Conservation (phyloP, 495 filamentous ascomycete genomes). For the Penicillium simplicissimum region DNA sequence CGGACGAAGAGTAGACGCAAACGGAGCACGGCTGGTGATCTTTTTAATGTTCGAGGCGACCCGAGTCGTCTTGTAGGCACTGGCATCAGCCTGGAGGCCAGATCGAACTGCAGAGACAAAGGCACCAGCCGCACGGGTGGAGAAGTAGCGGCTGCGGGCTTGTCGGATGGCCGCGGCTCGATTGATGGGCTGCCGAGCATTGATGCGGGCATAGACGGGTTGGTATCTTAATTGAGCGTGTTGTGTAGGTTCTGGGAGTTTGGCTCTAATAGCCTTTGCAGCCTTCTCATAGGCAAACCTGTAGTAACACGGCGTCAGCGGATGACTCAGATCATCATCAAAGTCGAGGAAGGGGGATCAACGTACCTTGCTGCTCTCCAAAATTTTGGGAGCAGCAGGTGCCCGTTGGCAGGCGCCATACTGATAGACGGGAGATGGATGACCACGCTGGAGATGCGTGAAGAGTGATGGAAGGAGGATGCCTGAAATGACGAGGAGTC, state of each 20-base stretch:
- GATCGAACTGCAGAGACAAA: slow-evolving; percentile 59
- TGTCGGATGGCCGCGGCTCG: slow-evolving; percentile 71
- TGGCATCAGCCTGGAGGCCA: slow-evolving; percentile 58
- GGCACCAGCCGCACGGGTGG: slow-evolving; percentile 62
- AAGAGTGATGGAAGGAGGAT: slow-evolving; percentile 24
- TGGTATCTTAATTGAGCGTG: slow-evolving; percentile 45
- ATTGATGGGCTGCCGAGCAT: slow-evolving; percentile 69
- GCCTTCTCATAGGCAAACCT: slow-evolving; percentile 68
- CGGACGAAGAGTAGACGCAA: slow-evolving; percentile 86
- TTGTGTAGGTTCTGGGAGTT: slow-evolving; percentile 56
- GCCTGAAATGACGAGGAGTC: slow-evolving; percentile 36
- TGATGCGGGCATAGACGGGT: slow-evolving; percentile 53
- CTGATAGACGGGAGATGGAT: slow-evolving; percentile 30
- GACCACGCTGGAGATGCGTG: slow-evolving; percentile 3
- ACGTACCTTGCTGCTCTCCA: slow-evolving; percentile 65
- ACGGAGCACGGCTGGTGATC: slow-evolving; percentile 74
- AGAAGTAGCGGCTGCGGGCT: slow-evolving; percentile 71
- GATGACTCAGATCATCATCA: slow-evolving; percentile 18
- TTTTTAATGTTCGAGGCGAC: slow-evolving; percentile 66
- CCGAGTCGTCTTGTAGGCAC: slow-evolving; percentile 64
- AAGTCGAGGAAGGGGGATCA: not conserved
- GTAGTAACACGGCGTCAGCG: slow-evolving; percentile 20
- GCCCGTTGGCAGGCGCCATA: slow-evolving; percentile 69
- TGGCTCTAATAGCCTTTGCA: slow-evolving; percentile 60
- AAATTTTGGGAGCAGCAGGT: slow-evolving; percentile 69